Evolutionary conservation across 305 asterid genomes (phyloP), one percentile per base, ranked within the genome.

Genomic region (Rubia tinctorum): DNA sequence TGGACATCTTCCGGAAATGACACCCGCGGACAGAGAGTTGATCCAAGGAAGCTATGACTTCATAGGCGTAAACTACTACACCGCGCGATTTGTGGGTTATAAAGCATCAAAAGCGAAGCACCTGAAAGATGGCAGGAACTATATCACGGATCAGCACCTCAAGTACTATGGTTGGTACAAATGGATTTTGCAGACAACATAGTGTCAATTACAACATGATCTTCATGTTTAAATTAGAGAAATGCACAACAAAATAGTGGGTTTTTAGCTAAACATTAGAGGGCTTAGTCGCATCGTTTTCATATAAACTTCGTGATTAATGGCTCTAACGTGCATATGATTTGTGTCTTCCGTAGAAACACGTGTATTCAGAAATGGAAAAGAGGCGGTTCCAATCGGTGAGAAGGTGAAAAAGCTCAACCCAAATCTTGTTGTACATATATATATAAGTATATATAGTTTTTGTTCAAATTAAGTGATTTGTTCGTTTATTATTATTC

Each of bases 41-140:
- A 64, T 64, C 18, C 5, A 64, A 37, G 69, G 69, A 2, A 39
- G 69, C 20, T 64, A 64, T 18, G 69, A 64, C 8, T 64, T 64
- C 2, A 64, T 64, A 4, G 69, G 69, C 7, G 7, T 64, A 1
- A 64, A 39, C 49, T 64, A 64, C 25, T 64, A 17, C 49, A 64
- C 69, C 11, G 69, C 69, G 6, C 25, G 69, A 64, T 64, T 14
- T 18, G 49, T 64, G 8, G 69, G 25, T 18, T 44, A 37, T 64
- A 9, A 37, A 17, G 49, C 17, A 39, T 22, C 69, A 0, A 64
- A 64, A 18, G 2, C 0, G 15, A 64, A 64, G 22, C 69, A 64
- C 69, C n/a, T 7, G 0, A 64, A 6, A 18, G 10, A 15, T 64
- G 69, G 69, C 0, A 64, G 69, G 10, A 64, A 64, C 22, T 64